Evolutionary conservation across 306 rosid species (phyloP).

Genomic region (Hippophae gyantsensis): DNA sequence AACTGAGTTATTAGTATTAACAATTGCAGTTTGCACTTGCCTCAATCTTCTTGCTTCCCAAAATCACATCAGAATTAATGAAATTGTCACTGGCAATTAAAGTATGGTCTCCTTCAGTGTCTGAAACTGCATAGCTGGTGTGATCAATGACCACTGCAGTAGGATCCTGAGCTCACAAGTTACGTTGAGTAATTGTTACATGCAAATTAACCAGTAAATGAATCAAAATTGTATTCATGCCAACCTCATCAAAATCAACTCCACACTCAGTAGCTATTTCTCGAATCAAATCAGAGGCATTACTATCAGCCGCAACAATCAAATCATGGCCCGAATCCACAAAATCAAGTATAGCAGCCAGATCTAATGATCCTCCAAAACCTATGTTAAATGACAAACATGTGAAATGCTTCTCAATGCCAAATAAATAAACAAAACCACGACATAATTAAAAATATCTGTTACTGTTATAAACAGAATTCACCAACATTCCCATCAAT

Average conservation of each 20-base stretch:
- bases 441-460: not conserved
- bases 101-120: slow-evolving; percentile 66
- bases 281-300: slow-evolving; percentile 64
- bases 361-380: slow-evolving; percentile 64
- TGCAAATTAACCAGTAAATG: not conserved
- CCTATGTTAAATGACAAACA: slow-evolving; percentile 21
- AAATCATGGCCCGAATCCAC: slow-evolving; percentile 85
- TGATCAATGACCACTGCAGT: slow-evolving; percentile 61
- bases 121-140: slow-evolving; percentile 58
- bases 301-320: slow-evolving; percentile 50
- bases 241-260: slow-evolving; percentile 78
- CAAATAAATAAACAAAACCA: not conserved
- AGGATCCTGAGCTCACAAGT: slow-evolving; percentile 27
- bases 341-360: slow-evolving; percentile 57
- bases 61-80: slow-evolving; percentile 53
- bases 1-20: no score
- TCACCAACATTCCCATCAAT: not conserved
- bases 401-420: not conserved
- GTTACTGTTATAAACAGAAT: not conserved
- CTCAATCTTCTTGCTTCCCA: slow-evolving; percentile 63
- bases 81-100: slow-evolving; percentile 66
- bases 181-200: not conserved
- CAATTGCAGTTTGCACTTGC: slow-evolving; percentile 21
- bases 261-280: slow-evolving; percentile 68
- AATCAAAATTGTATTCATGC: not conserved